Conservation (phyloP, 2,329 filamentous ascomycete species). For the Keithomyces neogunnii region DNA sequence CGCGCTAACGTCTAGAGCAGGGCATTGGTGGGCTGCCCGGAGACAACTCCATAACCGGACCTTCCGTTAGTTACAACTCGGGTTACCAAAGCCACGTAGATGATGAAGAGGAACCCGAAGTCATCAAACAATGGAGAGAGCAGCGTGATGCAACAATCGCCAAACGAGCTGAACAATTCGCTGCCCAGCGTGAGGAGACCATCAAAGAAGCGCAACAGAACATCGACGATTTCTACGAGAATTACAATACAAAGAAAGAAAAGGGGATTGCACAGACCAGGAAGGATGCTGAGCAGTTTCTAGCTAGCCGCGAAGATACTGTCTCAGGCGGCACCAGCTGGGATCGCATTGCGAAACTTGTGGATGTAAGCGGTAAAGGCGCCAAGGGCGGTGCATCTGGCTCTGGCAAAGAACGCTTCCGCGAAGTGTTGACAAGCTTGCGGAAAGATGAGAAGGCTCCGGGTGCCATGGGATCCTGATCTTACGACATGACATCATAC, state of each 20-base stretch:
- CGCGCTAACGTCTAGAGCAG: conserved; percentile 12
- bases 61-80: conserved; percentile 54
- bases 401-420: conserved; percentile 92
- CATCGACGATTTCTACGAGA: conserved; percentile 98
- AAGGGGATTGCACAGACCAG: conserved; percentile 83
- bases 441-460: conserved; percentile 87
- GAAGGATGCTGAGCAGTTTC: conserved; percentile 88
- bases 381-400: conserved; percentile 76
- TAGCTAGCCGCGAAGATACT: conserved; percentile 82
- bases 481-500: background rate
- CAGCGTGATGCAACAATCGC: conserved; percentile 74
- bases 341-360: conserved; percentile 95
- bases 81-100: conserved; percentile 48
- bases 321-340: conserved; percentile 93
- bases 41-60: conserved; percentile 57
- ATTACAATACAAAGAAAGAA: conserved; percentile 97
- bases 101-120: conserved; percentile 78
- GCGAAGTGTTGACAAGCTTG: conserved; percentile 78
- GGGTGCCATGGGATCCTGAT: conserved; percentile 54
- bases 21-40: conserved; percentile 20
- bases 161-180: conserved; percentile 78
- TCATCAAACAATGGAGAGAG: conserved; percentile 87
- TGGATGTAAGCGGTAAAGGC: conserved; percentile 95
- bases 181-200: conserved; percentile 74
- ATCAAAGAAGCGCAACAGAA: conserved; percentile 84